A percentile compares a stretch with the other conserved stretches of the same genome.
These are phyloP conservation scores for Stemphylium vesicarium DNA, from an alignment of 2,329 filamentous ascomycete genomes.

Conservation along the genomic window DNA sequence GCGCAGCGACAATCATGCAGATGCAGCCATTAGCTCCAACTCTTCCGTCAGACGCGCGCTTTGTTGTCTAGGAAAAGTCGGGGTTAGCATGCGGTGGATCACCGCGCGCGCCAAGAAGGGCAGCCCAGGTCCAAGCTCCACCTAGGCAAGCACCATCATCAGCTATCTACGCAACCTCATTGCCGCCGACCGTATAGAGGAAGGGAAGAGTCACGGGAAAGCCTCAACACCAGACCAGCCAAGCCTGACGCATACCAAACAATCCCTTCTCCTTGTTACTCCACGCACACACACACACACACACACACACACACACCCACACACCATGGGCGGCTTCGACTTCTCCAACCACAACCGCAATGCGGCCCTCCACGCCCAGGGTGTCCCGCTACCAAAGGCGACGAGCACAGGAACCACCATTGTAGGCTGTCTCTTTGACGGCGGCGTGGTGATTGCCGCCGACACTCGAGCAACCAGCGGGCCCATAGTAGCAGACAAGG, in stretches of 20 bases:
- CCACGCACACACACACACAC: no score
- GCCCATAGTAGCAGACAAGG: conserved; percentile 98
- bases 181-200: conserved; percentile 4
- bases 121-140: conserved; percentile 24
- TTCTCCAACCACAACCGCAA: conserved; percentile 99
- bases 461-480: conserved; percentile 97
- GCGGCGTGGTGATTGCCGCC: conserved; percentile 97
- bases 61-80: conserved; percentile 25
- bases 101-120: conserved; percentile 13
- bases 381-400: conserved; percentile 93
- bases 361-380: conserved; percentile 89
- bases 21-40: conserved; percentile 17
- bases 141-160: conserved; percentile 21
- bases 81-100: conserved; percentile 13
- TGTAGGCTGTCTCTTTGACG: conserved; percentile 95
- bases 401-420: conserved; percentile 99
- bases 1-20: conserved; percentile 32
- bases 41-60: conserved; percentile 14
- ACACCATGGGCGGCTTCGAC: conserved; percentile 75
- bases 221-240: neutral
- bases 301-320: neutral
- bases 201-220: neutral
- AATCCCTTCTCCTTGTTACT: no score
- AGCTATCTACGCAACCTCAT: conserved; percentile 33
- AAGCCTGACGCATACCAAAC: no score